Conservation (phyloP, 78 protist genomes). For the Dictyostelium purpureum region DNA sequence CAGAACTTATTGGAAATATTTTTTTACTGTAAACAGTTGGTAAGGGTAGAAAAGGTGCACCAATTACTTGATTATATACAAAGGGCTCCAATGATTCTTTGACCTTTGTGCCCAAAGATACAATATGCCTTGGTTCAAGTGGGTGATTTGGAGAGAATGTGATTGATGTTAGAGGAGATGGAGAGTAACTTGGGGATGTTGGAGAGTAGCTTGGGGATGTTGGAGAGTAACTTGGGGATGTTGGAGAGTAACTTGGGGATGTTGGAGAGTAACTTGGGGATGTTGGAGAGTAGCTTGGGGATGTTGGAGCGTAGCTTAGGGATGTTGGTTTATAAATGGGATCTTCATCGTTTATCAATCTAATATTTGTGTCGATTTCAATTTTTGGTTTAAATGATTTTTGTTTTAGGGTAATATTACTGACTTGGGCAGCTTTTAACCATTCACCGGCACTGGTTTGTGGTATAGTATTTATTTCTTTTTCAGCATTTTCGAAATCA, state of each 20-base stretch:
- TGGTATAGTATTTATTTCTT: not conserved
- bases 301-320: not conserved
- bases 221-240: not conserved
- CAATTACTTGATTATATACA: too few relatives aligned
- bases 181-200: not conserved
- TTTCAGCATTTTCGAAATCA: not conserved
- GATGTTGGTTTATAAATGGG: not conserved
- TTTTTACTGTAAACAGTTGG: too few relatives aligned
- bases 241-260: not conserved
- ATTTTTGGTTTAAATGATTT: not conserved
- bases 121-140: not conserved
- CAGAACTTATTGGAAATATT: not conserved
- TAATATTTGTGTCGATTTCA: too few relatives aligned
- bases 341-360: too few relatives aligned
- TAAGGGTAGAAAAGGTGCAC: not conserved
- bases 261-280: slow-evolving; percentile 13
- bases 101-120: not conserved
- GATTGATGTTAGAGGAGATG: not conserved
- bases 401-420: not conserved
- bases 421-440: not conserved
- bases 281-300: slow-evolving; percentile 2
- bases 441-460: not conserved
- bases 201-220: not conserved
- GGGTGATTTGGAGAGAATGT: not conserved
- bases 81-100: not conserved